Conservation (phyloP, 2,329 filamentous ascomycete species). For the Pseudocercospora vitis region DNA sequence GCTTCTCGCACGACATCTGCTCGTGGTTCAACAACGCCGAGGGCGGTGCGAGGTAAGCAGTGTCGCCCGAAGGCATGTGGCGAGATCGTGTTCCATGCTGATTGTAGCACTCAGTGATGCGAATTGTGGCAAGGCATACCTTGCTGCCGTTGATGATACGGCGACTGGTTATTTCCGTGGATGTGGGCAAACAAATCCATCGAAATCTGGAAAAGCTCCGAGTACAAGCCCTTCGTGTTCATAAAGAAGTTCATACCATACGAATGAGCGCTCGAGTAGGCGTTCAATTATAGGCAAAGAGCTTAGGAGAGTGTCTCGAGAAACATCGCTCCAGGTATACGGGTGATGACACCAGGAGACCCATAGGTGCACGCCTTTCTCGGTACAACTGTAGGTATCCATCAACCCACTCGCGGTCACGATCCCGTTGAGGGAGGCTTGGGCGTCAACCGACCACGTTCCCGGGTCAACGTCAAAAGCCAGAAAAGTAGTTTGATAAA, state of each 20-base stretch:
- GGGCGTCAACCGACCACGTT: no score
- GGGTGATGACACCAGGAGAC: no score
- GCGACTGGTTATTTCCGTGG: constrained; percentile 37
- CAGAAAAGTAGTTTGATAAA: no score
- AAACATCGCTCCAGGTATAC: no score
- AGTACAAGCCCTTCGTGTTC: constrained; percentile 21
- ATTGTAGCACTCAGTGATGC: constrained; percentile 41
- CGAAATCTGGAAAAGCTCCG: constrained; percentile 30
- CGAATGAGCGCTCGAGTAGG: no score
- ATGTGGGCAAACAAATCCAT: constrained; percentile 37
- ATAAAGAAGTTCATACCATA: constrained; percentile 5
- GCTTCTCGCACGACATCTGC: constrained; percentile 54
- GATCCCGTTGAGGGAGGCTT: no score
- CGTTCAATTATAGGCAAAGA: no score
- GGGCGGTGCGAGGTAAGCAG: constrained; percentile 47
- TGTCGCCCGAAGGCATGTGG: background rate
- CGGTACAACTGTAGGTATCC: no score
- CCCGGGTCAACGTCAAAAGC: no score
- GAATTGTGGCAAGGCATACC: constrained; percentile 51
- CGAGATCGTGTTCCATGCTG: background rate
- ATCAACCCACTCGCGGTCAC: no score
- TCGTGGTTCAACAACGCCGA: constrained; percentile 53
- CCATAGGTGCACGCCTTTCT: no score
- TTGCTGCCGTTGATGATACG: constrained; percentile 48
- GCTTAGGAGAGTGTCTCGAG: no score